Evolutionary conservation across 768 basidiomycete species (phyloP), one percentile per base, ranked within the genome.

Genomic region (Tubosaeta brunneosetosa): DNA sequence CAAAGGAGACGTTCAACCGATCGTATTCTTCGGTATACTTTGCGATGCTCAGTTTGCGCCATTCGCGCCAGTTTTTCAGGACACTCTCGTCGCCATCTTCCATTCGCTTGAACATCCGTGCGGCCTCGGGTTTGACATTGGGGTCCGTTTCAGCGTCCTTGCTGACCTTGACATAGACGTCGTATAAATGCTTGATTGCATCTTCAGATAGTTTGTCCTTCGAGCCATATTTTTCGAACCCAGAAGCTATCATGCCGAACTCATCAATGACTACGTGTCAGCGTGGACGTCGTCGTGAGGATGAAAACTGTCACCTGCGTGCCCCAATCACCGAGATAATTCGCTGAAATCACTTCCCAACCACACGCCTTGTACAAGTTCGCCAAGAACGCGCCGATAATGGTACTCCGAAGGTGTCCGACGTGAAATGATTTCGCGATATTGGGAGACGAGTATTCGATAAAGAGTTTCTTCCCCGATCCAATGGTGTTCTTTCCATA

Each of bases 361-460:
- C 95, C 94, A 62, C 87, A 91, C 7, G 91, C 80, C 64, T 85
- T 86, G 77, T 98, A 95, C 38, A 97, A 61, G 71, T 97, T 97
- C 10, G 82, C 76, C 53, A 97, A 71, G 75, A 97, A 97, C 0
- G 91, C 87, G n/a, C 95, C 95, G 65, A 98, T 95, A 68, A 99
- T 99, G n/a, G 95, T 99, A 49, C 91, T 94, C 36, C 95, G 82
- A 54, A 98, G 73, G 71, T 98, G 95, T 13, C 95, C 97, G 48
- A 97, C 94, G 61, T 99, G 95, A 82, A 98, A 98, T 5, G 88
- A 87, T 68, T 99, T 99, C 17, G 95, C 95, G 60, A 98, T 97
- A 66, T 99, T 98, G 14, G 94, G 94, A 2, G 90, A 91, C 2
- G 93, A 97, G 71, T 91, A 98, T 70, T 98, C 95, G 63, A 95